These are phyloP conservation scores for Apocynum venetum DNA, from an alignment of 257 asterid genomes.

Conservation along the genomic window DNA sequence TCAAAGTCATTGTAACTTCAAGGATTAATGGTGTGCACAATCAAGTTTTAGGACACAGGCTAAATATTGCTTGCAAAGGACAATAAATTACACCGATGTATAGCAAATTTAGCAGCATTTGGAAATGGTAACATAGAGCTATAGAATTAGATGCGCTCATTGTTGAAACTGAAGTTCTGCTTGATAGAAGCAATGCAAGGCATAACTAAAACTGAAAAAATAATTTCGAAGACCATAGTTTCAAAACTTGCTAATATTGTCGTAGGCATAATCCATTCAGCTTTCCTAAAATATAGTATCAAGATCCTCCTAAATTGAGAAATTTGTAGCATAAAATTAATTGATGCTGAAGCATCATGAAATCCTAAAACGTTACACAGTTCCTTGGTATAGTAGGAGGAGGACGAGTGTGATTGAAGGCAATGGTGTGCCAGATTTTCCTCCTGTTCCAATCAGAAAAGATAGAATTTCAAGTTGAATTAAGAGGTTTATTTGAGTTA, in stretches of 20 bases:
- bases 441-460: neutral
- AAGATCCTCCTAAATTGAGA: neutral
- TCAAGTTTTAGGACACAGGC: neutral
- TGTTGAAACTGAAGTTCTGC: neutral
- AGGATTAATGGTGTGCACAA: neutral
- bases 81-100: neutral
- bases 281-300: no score
- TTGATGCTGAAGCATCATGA: no score
- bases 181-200: neutral
- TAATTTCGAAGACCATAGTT: neutral
- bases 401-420: no score
- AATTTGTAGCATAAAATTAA: no score
- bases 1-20: neutral
- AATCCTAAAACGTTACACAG: no score
- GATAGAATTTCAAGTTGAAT: neutral
- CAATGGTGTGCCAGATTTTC: neutral
- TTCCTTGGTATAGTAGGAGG: no score
- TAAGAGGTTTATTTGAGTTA: neutral
- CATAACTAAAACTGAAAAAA: neutral
- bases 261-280: neutral
- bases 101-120: neutral
- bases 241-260: neutral
- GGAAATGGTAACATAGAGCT: neutral
- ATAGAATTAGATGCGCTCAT: neutral
- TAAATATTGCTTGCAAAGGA: neutral